Evolutionary conservation across 2,329 filamentous ascomycete species (phyloP), one percentile per base, ranked within the genome.

Genomic region (Aureobasidium melanogenum): DNA sequence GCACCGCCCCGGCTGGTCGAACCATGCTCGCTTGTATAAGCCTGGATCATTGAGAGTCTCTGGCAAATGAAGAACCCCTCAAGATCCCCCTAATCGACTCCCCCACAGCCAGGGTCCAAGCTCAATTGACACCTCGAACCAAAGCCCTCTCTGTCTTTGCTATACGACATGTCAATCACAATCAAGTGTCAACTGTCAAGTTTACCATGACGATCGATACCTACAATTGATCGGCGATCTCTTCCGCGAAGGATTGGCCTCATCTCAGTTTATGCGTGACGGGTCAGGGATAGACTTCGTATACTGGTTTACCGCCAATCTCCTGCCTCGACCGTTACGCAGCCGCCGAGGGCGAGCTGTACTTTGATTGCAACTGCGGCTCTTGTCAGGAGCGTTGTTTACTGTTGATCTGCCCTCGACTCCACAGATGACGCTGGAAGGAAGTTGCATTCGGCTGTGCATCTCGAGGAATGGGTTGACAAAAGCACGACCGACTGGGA

Each of bases 331-430:
- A 50, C 56, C 56, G 56, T 59, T 59, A n/a, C 24, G 32, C n/a
- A 48, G 43, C 43, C 43, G 56, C 22, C 43, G 32, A 34, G 30
- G 43, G 34, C 32, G 10, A 59, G 44, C 44, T 48, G 56, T 41
- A 48, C 56, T 59, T 59, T 59, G 56, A 59, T 50, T 59, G 17
- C 54, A 38, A 22, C 34, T 59, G 54, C 54, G 41, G 54, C 38
- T 47, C 54, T 58, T 30, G 3, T 17, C 36, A 58, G 39, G 41
- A 58, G 41, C 32, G n/a, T 47, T 58, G 52, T 44, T 55, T 56
- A 30, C 38, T 56, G 52, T 26, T 46, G 22, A 41, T 24, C 36
- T 41, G 50, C 15, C 22, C 34, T 15, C 15, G 26, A 24, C 34
- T 54, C 36, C 36, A 54, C 50, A 41, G 22, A 54, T 54, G 50